Evolutionary conservation across 768 basidiomycete genomes (phyloP).

Genomic region (Amanita thiersii): DNA sequence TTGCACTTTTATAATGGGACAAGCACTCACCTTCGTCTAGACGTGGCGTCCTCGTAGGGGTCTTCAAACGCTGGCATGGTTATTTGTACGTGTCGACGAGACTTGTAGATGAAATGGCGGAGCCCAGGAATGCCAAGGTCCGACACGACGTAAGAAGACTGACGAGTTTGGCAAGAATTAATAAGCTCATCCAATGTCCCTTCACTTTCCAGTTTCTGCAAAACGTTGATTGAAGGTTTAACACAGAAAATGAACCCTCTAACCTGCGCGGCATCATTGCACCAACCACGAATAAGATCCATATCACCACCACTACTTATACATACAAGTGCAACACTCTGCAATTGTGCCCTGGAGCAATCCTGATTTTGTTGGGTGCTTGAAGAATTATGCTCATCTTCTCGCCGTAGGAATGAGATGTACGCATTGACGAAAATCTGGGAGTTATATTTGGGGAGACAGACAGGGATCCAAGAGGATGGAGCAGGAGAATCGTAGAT

Average conservation of each 20-base stretch:
- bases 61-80: conserved; percentile 83
- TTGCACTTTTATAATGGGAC: not conserved
- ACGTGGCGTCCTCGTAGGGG: conserved; percentile 60
- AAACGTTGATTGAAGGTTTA: conserved; percentile 1
- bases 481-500: conserved; percentile 69
- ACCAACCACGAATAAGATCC: conserved; percentile 74
- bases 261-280: conserved; percentile 57
- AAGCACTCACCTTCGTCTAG: conserved; percentile 46
- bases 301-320: conserved; percentile 81
- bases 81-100: conserved; percentile 80
- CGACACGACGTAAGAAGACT: conserved; percentile 60
- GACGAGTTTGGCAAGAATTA: conserved; percentile 35
- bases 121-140: conserved; percentile 85
- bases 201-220: conserved; percentile 57
- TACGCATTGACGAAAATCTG: conserved; percentile 89
- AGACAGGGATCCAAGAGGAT: conserved; percentile 92
- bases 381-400: conserved; percentile 17
- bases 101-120: conserved; percentile 94
- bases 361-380: conserved; percentile 10
- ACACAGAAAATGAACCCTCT: conserved; percentile 11
- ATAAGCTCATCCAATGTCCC: conserved; percentile 46
- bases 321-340: conserved; percentile 62
- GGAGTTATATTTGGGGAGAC: conserved; percentile 90
- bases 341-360: conserved; percentile 4
- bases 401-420: conserved; percentile 58